Conservation (phyloP, 768 basidiomycete genomes). For the Erythrobasidium yunnanense region DNA sequence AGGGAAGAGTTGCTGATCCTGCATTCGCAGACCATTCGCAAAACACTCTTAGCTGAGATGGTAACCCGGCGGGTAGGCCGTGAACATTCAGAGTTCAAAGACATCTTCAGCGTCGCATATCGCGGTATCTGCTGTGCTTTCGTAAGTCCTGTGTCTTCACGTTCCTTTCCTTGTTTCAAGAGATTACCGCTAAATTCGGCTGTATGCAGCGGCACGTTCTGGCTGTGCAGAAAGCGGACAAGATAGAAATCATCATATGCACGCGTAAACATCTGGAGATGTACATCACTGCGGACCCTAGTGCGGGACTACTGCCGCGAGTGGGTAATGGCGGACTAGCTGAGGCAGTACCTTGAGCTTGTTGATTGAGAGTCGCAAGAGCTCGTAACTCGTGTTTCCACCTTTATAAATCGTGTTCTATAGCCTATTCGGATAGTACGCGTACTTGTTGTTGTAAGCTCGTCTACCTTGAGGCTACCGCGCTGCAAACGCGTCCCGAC, state of each 20-base stretch:
- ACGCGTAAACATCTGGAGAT: background rate
- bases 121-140: conserved; percentile 13
- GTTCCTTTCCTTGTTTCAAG: background rate
- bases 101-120: conserved; percentile 15
- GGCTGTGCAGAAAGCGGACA: background rate
- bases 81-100: conserved; percentile 19
- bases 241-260: background rate
- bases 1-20: background rate
- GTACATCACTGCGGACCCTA: background rate
- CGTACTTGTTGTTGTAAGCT: too few relatives aligned
- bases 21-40: background rate
- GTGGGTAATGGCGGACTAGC: background rate
- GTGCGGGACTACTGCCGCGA: background rate
- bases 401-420: too few relatives aligned
- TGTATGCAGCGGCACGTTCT: background rate
- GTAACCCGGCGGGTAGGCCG: background rate
- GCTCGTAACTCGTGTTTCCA: too few relatives aligned
- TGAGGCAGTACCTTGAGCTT: too few relatives aligned
- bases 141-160: background rate
- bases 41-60: conserved; percentile 11
- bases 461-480: too few relatives aligned
- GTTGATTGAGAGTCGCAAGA: too few relatives aligned
- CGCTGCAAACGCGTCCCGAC: too few relatives aligned
- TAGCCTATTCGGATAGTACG: too few relatives aligned
- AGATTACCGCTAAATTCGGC: background rate